Base-by-base conservation (phyloP, 352 stramenopile species). In the Globisporangium okanoganense region DNA sequence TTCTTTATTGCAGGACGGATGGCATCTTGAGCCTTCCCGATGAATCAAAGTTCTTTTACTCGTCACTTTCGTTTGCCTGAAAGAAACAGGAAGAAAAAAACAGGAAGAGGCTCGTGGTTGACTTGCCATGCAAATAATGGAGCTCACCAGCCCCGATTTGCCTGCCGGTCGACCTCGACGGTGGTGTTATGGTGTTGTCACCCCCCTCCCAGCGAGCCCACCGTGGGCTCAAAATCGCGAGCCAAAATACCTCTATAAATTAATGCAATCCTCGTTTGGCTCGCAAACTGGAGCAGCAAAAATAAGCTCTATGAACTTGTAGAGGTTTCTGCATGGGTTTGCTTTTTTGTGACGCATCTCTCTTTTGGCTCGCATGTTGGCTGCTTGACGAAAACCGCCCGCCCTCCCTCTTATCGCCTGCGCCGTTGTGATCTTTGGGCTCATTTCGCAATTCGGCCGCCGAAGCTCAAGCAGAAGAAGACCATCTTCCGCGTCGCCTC, bases 361-460 rank as follows among this genome's bases (percentile, higher is more conserved):
- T 43, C n/a, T 43, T 43, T 43, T 43, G 36, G 13, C 3, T 33
- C 22, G 47, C 22, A 53, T 53, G 22, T 54, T 54, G 48, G 31
- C 22, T 36, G 24, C 40, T n/a, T n/a, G n/a, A n/a, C n/a, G n/a
- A n/a, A n/a, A 47, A 47, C 40, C 40, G 40, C 38, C 14, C 14
- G 14, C 40, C 18, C 40, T 24, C 40, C 40, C 18, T 13, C 18
- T 25, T 47, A 18, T 47, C 40, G 40, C 40, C 40, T 18, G 40
- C 5, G 16, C 5, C 40, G 40, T 18, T 53, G 31, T 25, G 48
- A 55, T 55, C 35, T 29, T 59, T 38, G 38, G 20, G 25, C 35
- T 67, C 62, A 67, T 62, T 67, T 43, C 33, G 27, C 27, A 58
- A 67, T n/a, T 67, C 58, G 55, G 54, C 33, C 47, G 38, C 38